Percentiles rank a stretch among this genome's conserved stretches.
These are phyloP conservation scores for Microcos paniculata DNA, from an alignment of 345 rosid species.

Conservation along the genomic window DNA sequence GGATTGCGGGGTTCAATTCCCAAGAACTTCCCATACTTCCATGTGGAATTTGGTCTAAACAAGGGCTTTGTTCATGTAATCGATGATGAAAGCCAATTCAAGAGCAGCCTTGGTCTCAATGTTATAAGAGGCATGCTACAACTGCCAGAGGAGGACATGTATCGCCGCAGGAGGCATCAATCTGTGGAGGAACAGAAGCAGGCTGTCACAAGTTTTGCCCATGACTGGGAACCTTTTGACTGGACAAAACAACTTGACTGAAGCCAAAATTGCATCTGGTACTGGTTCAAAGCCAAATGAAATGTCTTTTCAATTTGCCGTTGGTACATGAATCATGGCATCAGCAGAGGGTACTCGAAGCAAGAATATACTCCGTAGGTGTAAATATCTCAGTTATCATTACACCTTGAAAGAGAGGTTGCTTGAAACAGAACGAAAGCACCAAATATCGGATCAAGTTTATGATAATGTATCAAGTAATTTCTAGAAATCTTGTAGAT, in stretches of 20 bases:
- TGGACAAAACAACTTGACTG: constrained; percentile 89
- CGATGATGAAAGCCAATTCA: constrained; percentile 85
- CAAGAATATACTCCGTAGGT: too few relatives aligned
- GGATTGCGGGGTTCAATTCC: constrained; percentile 86
- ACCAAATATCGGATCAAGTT: too few relatives aligned
- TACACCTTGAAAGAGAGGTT: too few relatives aligned
- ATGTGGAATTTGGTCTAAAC: constrained; percentile 81
- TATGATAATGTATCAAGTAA: too few relatives aligned
- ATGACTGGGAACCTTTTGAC: constrained; percentile 79
- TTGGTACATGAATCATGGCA: too few relatives aligned
- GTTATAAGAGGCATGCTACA: constrained; percentile 88
- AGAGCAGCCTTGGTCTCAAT: constrained; percentile 77
- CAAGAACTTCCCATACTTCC: constrained; percentile 90
- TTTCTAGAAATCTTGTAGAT: too few relatives aligned
- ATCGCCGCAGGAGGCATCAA: constrained; percentile 60
- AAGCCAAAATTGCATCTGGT: not conserved
- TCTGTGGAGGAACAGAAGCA: constrained; percentile 68
- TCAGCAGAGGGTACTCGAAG: too few relatives aligned
- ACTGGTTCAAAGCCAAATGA: not conserved
- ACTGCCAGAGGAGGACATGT: constrained; percentile 88
- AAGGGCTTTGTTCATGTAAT: constrained; percentile 91
- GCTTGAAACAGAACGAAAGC: too few relatives aligned
- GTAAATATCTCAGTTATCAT: too few relatives aligned
- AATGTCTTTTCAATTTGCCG: not conserved
- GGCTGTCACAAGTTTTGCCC: constrained; percentile 54